These are phyloP conservation scores for Pichia nakasei DNA, from an alignment of 805 yeast genomes.

Conservation along the genomic window DNA sequence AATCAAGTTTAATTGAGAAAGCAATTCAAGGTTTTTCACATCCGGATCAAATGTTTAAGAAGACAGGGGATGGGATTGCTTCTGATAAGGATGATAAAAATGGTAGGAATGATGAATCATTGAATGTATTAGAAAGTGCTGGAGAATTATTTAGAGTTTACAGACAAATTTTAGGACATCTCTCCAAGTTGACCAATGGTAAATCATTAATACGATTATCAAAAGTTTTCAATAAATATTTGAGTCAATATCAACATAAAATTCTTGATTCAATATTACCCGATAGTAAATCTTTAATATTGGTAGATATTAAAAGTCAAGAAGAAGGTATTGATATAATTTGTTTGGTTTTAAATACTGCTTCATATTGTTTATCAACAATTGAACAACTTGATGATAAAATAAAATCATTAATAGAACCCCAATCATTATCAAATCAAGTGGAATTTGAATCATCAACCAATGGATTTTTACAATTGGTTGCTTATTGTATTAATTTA, in stretches of 20 bases:
- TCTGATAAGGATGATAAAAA: slow-evolving; percentile 15
- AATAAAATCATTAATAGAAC: slow-evolving; percentile 30
- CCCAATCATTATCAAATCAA: slow-evolving; percentile 28
- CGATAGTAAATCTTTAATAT: slow-evolving; percentile 20
- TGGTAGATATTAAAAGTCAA: slow-evolving; percentile 29
- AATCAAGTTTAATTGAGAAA: slow-evolving; percentile 52
- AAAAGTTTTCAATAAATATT: slow-evolving; percentile 55
- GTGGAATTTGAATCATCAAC: slow-evolving; percentile 49
- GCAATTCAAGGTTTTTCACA: slow-evolving; percentile 60
- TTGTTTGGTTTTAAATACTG: slow-evolving; percentile 73
- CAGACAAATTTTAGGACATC: slow-evolving; percentile 62
- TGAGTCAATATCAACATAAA: slow-evolving; percentile 47
- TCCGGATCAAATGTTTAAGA: slow-evolving; percentile 42
- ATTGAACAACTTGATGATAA: slow-evolving; percentile 68
- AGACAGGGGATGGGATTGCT: slow-evolving; percentile 24
- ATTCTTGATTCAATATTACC: slow-evolving; percentile 45
- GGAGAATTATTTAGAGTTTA: slow-evolving; percentile 79
- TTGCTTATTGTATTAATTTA: slow-evolving; percentile 47
- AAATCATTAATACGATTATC: slow-evolving; percentile 43
- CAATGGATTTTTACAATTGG: slow-evolving; percentile 46
- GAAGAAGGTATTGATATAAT: slow-evolving; percentile 58
- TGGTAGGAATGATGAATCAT: slow-evolving; percentile 14
- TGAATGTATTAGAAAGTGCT: slow-evolving; percentile 70
- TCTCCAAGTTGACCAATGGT: slow-evolving; percentile 50
- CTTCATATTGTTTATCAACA: slow-evolving; percentile 80